These are phyloP conservation scores for Sanghuangporus weigelae DNA, from an alignment of 1,284 basidiomycete species.

Conservation along the genomic window DNA sequence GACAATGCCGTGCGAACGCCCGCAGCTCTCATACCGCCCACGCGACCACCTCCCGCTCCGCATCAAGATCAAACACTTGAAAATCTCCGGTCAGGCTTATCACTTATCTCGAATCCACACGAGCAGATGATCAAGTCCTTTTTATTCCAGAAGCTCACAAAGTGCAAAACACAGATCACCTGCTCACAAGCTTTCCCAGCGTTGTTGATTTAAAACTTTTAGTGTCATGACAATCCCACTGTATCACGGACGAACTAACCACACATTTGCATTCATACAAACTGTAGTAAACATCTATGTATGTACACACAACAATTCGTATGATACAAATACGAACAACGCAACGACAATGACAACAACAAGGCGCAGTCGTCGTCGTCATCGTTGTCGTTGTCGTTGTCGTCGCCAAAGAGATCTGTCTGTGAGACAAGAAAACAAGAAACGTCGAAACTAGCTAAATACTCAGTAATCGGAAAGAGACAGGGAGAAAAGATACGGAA, in stretches of 20 bases:
- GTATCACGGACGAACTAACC: too few relatives aligned
- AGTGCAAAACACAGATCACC: neutral
- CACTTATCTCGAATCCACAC: neutral
- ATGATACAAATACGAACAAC: too few relatives aligned
- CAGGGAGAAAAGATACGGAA: neutral
- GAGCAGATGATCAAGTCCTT: neutral
- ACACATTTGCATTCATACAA: too few relatives aligned
- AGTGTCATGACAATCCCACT: too few relatives aligned
- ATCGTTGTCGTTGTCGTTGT: neutral
- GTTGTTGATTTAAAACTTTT: too few relatives aligned
- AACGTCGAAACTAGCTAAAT: neutral
- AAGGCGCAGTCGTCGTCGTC: too few relatives aligned
- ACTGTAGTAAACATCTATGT: too few relatives aligned
- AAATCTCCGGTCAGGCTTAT: neutral
- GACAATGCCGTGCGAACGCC: neutral
- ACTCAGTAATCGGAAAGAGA: neutral
- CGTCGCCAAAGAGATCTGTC: neutral
- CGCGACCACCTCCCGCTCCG: neutral
- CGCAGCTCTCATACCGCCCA: neutral
- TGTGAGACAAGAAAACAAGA: neutral
- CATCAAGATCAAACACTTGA: too few relatives aligned
- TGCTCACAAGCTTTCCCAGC: neutral
- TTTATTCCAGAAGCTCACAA: neutral
- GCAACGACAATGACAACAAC: too few relatives aligned
- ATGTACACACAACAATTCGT: too few relatives aligned